Base-by-base conservation (phyloP, 2,329 filamentous ascomycete genomes). In the Phoma herbarum region DNA sequence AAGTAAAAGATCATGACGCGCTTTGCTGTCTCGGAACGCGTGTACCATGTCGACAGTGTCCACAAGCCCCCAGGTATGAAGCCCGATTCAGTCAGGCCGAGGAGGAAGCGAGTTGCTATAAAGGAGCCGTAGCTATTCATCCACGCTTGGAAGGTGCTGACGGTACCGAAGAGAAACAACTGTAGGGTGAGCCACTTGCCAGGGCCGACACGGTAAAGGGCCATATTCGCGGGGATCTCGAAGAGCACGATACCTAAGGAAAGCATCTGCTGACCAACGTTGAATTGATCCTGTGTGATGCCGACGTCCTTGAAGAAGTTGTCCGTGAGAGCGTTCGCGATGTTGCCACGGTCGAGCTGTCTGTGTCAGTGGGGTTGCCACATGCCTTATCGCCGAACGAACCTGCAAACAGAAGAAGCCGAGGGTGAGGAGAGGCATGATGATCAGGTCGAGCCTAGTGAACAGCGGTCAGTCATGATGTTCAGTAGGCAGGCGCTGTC, bases 171-270 rank as follows among this genome's bases (percentile, higher is more conserved):
- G 31, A 33, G 31, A 14, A 33, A 33, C 12, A 33, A 14, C 31
- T 33, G 31, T 4, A 33, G 31, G 4, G 31, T 33, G 4, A 33
- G 31, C 31, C 31, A 33, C 31, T 33, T 33, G 31, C 31, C 31
- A 11, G 31, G 31, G 31, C 31, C 31, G 31, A 33, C 31, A 33
- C 31, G 31, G 12, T 33, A 33, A 14, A 33, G 31, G 31, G 31
- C 31, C 31, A 33, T 33, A 14, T 33, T 33, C 31, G 31, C 31
- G n/a, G 79, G 79, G 20, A 81, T 72, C 52, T 79, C 78, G 3
- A 77, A 75, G 6, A 71, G 63, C 14, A 96, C 93, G 79, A 96
- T 96, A 74, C 91, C 93, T 18, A 85, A 84, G 76, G 91, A 93
- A 80, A 94, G 93, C 14, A 90, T 74, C 6, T 77, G 75, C 44